Conservation (phyloP, 495 filamentous ascomycete species). For the Hypoxylon cercidicola region DNA sequence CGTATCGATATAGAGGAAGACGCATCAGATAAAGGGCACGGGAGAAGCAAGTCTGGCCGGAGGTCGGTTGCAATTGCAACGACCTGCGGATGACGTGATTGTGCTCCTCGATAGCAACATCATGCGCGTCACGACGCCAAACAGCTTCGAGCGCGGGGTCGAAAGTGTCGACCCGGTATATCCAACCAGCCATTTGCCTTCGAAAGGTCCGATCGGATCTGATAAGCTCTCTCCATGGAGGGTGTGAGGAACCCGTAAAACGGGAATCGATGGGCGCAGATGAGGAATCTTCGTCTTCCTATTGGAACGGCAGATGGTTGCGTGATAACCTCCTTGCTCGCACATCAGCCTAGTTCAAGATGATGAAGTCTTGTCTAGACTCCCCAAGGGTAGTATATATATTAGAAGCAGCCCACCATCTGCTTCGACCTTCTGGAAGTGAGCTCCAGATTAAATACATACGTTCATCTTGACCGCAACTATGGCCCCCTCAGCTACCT, state of each 20-base stretch:
- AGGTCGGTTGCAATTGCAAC: slow-evolving; percentile 33
- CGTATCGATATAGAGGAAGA: not conserved
- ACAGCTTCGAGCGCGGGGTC: slow-evolving; percentile 33
- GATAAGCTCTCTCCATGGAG: slow-evolving; percentile 29
- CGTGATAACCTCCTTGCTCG: slow-evolving; percentile 45
- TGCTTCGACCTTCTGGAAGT: not conserved
- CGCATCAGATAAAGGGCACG: slow-evolving; percentile 17
- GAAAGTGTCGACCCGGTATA: slow-evolving; percentile 2
- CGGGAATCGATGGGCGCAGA: slow-evolving; percentile 11
- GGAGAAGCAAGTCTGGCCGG: slow-evolving; percentile 5
- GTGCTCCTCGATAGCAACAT: slow-evolving; percentile 45
- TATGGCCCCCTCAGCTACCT: slow-evolving; percentile 67
- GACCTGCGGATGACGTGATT: slow-evolving; percentile 44
- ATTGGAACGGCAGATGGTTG: slow-evolving; percentile 44
- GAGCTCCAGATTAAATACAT: slow-evolving; percentile 11
- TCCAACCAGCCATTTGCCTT: slow-evolving; percentile 19
- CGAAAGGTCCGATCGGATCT: slow-evolving; percentile 38
- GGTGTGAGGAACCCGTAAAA: slow-evolving; percentile 11
- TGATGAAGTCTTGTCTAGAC: not conserved
- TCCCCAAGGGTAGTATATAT: slow-evolving; percentile 23
- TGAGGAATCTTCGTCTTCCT: slow-evolving; percentile 24
- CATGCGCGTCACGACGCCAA: slow-evolving; percentile 23
- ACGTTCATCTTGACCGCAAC: slow-evolving; percentile 19
- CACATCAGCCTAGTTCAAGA: slow-evolving; percentile 41
- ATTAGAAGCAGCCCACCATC: not conserved